These are phyloP conservation scores for Penicillium turbatum DNA, from an alignment of 495 filamentous ascomycete species.

Conservation along the genomic window DNA sequence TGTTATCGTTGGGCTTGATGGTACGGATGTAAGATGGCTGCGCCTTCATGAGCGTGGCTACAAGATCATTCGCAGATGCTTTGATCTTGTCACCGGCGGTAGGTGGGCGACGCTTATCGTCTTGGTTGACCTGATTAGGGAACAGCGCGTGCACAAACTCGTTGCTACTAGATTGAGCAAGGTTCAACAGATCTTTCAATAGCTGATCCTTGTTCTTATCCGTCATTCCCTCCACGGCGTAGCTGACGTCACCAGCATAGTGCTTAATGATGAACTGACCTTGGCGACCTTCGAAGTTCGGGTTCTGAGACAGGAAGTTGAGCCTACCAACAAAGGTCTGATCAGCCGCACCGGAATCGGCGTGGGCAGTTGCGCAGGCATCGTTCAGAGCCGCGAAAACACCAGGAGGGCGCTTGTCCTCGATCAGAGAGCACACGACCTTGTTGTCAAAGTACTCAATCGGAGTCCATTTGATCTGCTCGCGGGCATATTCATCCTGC, in stretches of 20 bases:
- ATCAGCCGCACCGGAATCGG: slow-evolving; percentile 89
- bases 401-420: slow-evolving; percentile 85
- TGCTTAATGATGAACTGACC: slow-evolving; percentile 98
- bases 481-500: slow-evolving; percentile 94
- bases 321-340: slow-evolving; percentile 91
- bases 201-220: slow-evolving; percentile 99
- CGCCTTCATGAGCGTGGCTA: slow-evolving; percentile 94
- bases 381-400: slow-evolving; percentile 97
- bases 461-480: slow-evolving; percentile 97
- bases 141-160: slow-evolving; percentile 81
- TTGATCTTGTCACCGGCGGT: slow-evolving; percentile 98
- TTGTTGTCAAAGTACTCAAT: slow-evolving; percentile 99
- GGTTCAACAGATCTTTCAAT: slow-evolving; percentile 86
- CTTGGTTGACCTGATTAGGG: slow-evolving; percentile 89
- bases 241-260: slow-evolving; percentile 96
- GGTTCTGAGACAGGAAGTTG: slow-evolving; percentile 80
- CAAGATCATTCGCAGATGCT: slow-evolving; percentile 90
- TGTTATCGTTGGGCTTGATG: slow-evolving; percentile 99
- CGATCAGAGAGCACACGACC: slow-evolving; percentile 95
- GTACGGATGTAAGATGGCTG: slow-evolving; percentile 97
- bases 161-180: slow-evolving; percentile 81
- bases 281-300: slow-evolving; percentile 87
- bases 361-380: slow-evolving; percentile 94
- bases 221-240: slow-evolving; percentile 94
- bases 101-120: slow-evolving; percentile 89